These are phyloP conservation scores for Filosporella fistucella DNA, from an alignment of 495 filamentous ascomycete genomes.

Conservation along the genomic window DNA sequence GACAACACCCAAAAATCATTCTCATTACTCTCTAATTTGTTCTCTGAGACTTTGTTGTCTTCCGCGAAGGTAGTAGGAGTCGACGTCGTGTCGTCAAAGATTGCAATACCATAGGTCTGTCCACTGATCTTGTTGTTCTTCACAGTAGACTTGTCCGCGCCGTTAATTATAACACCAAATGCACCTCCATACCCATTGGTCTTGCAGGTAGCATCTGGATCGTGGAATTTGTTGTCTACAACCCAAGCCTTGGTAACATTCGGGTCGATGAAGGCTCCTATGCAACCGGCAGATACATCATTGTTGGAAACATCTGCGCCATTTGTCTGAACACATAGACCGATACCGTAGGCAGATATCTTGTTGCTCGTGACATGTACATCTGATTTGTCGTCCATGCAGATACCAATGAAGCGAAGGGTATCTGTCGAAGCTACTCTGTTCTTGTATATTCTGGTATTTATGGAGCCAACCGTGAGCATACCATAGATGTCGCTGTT, in stretches of 20 bases:
- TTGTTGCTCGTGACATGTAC: slow-evolving; percentile 6
- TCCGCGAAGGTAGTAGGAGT: not conserved
- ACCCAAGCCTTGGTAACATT: no score
- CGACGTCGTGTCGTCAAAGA: not conserved
- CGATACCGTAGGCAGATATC: slow-evolving; percentile 13
- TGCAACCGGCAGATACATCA: not conserved
- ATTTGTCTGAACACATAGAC: slow-evolving; percentile 15
- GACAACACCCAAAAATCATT: not conserved
- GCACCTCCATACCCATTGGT: not conserved
- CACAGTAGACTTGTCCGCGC: not conserved
- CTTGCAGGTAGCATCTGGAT: not conserved
- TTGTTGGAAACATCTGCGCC: slow-evolving; percentile 13
- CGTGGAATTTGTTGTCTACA: not conserved
- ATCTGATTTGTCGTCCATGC: slow-evolving; percentile 16
- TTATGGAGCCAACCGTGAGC: slow-evolving; percentile 15
- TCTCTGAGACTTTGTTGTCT: not conserved
- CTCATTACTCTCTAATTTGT: not conserved
- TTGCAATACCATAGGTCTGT: not conserved
- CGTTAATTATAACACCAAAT: not conserved
- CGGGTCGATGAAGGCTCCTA: not conserved
- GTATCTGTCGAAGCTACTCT: slow-evolving; percentile 1
- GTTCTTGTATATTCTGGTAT: slow-evolving; percentile 3
- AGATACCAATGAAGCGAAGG: slow-evolving; percentile 12
- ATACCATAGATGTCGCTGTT: slow-evolving; percentile 8
- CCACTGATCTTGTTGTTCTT: not conserved